Conservation (phyloP, 2,329 filamentous ascomycete species). For the Aureobasidium subglaciale region DNA sequence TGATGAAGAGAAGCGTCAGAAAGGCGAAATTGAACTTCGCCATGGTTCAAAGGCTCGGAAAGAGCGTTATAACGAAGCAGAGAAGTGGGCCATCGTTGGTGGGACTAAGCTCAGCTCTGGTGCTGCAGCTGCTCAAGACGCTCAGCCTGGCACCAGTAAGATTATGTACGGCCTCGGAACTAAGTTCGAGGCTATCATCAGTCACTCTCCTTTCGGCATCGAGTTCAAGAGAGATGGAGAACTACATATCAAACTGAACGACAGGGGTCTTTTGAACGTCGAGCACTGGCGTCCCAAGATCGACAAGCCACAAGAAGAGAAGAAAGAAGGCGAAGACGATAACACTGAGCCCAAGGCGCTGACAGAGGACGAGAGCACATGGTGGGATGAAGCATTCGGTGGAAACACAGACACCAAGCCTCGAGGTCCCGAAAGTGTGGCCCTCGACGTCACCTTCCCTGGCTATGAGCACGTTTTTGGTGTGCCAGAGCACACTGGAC, state of each 20-base stretch:
- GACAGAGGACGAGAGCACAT: slow-evolving; percentile 70
- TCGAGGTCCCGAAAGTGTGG: slow-evolving; percentile 87
- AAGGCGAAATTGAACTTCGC: slow-evolving; percentile 80
- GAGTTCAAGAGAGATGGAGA: slow-evolving; percentile 79
- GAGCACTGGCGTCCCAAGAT: slow-evolving; percentile 93
- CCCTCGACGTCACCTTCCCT: slow-evolving; percentile 82
- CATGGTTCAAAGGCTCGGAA: slow-evolving; percentile 80
- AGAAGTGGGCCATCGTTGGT: slow-evolving; percentile 78
- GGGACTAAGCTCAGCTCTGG: slow-evolving; percentile 65
- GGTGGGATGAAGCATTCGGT: slow-evolving; percentile 97
- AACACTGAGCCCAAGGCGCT: slow-evolving; percentile 35
- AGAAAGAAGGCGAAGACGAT: slow-evolving; percentile 43
- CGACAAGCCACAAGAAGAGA: slow-evolving; percentile 56
- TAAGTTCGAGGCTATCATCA: slow-evolving; percentile 75
- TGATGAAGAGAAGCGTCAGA: slow-evolving; percentile 84
- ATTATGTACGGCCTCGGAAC: slow-evolving; percentile 71
- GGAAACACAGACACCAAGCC: slow-evolving; percentile 94
- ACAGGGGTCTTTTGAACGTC: slow-evolving; percentile 81
- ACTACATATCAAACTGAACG: slow-evolving; percentile 81
- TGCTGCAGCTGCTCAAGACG: slow-evolving; percentile 60
- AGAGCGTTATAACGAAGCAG: slow-evolving; percentile 89
- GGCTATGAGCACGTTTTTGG: slow-evolving; percentile 91
- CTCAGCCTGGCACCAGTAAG: slow-evolving; percentile 59
- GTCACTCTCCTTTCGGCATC: slow-evolving; percentile 72
- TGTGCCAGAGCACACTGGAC: slow-evolving; percentile 86